These are phyloP conservation scores for Tubosaeta sp. DNA, from an alignment of 768 basidiomycete genomes.

Conservation along the genomic window DNA sequence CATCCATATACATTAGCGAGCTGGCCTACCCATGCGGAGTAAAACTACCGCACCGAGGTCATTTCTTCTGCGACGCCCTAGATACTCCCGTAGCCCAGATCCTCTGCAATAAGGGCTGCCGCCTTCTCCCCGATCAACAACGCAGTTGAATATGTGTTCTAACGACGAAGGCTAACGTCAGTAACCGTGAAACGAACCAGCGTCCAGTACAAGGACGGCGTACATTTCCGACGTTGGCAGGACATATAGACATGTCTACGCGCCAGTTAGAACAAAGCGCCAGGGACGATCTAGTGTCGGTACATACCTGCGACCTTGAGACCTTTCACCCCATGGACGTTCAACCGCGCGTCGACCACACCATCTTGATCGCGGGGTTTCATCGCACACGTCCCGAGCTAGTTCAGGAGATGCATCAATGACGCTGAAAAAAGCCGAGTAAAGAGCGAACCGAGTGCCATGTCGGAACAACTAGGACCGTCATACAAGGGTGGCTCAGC, in stretches of 20 bases:
- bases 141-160: slow-evolving; percentile 13
- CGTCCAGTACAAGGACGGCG: background rate
- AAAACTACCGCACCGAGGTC: too few species aligned
- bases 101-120: slow-evolving; percentile 10
- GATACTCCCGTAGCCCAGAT: background rate
- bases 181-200: background rate
- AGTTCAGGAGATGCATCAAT: background rate
- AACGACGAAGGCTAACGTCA: background rate
- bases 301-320: slow-evolving; percentile 57
- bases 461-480: background rate
- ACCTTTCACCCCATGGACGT: slow-evolving; percentile 56
- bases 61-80: too few species aligned
- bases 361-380: slow-evolving; percentile 55
- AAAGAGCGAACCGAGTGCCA: background rate
- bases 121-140: slow-evolving; percentile 17
- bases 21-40: too few species aligned
- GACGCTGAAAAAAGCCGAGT: too few species aligned
- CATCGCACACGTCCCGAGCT: slow-evolving; percentile 71
- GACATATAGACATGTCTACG: slow-evolving; percentile 37
- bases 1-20: too few species aligned
- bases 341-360: slow-evolving; percentile 57
- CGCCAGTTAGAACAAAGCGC: background rate
- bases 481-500: background rate
- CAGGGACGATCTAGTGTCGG: background rate
- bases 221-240: slow-evolving; percentile 24